These are phyloP conservation scores for Chloranthus sessilifolius DNA, from an alignment of 164 flowering plant genomes.

Conservation along the genomic window DNA sequence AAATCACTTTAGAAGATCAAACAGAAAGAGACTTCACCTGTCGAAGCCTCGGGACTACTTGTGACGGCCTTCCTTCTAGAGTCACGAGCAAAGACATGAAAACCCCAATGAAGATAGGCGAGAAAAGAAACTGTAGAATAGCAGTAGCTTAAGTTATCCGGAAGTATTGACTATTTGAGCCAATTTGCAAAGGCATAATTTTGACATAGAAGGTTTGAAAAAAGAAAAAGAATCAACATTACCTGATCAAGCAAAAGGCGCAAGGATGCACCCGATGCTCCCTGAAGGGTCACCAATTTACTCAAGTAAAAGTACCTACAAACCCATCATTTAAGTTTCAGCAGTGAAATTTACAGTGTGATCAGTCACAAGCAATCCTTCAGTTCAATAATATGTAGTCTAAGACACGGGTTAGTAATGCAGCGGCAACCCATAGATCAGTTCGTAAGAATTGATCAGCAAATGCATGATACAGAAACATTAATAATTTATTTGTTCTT, in stretches of 20 bases:
- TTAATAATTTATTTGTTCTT: no score
- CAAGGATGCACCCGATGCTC: conserved; percentile 65
- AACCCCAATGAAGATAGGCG: conserved; percentile 78
- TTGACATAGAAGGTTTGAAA: background rate
- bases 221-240: conserved; percentile 1
- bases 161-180: background rate
- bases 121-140: conserved; percentile 65
- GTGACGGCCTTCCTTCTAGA: conserved; percentile 75
- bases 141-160: background rate
- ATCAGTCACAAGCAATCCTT: background rate
- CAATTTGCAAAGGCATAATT: background rate
- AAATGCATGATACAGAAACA: no score
- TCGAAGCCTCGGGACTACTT: conserved; percentile 78
- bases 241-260: conserved; percentile 87
- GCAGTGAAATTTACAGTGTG: background rate
- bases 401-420: no score
- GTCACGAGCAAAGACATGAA: conserved; percentile 65
- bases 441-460: no score
- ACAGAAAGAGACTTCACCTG: conserved; percentile 40
- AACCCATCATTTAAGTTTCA: background rate
- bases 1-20: background rate
- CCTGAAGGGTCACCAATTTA: conserved; percentile 56
- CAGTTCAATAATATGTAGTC: no score
- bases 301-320: conserved; percentile 72
- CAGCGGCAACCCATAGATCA: no score